Evolutionary conservation across 176 grass and related monocot genomes (phyloP), one percentile per base, ranked within the genome.

Genomic region (Musa acuminata): DNA sequence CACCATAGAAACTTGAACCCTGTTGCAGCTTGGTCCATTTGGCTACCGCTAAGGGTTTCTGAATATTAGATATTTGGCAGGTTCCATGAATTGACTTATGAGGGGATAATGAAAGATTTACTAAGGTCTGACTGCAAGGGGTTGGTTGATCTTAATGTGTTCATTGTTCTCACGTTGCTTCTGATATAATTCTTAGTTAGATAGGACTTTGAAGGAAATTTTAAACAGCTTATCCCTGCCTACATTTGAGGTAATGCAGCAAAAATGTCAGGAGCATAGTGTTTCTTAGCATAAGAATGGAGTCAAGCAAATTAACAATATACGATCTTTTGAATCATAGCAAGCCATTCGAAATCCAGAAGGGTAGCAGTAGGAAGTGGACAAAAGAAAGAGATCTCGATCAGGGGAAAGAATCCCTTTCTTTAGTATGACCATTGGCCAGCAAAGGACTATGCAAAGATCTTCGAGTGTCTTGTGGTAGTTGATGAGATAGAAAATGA

Each of bases 381-480:
- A 99, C 95, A 8, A 87, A 89, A 71, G 95, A 89, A 24, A 87
- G 86, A n/a, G n/a, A n/a, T n/a, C n/a, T n/a, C n/a, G n/a, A n/a
- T n/a, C 64, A 35, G 77, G 8, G 90, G 91, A 53, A 99, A 99
- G 66, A 79, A 93, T 83, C 86, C 95, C 3, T 99, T 99, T 78
- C 79, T 99, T 74, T 99, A 90, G 95, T 90, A 86, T 74, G 90
- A 99, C 25, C 90, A 99, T 75, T 99, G 95, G 90, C 90, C 90
- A 14, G 86, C 91, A 23, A 88, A 83, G 76, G 86, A 99, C 50
- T 94, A 94, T 74, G 84, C 86, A 26, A 84, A 75, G 77, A 87
- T 99, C 27, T 99, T 99, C 1, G 95, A 89, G 64, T 94, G 88
- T 78, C 87, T 99, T 55, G 76, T 90, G 20, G 85, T 99, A 51